Evolutionary conservation across 129 eudicot genomes (phyloP), one percentile per base, ranked within the genome.

Genomic region (Centrapalus pauciflorus): DNA sequence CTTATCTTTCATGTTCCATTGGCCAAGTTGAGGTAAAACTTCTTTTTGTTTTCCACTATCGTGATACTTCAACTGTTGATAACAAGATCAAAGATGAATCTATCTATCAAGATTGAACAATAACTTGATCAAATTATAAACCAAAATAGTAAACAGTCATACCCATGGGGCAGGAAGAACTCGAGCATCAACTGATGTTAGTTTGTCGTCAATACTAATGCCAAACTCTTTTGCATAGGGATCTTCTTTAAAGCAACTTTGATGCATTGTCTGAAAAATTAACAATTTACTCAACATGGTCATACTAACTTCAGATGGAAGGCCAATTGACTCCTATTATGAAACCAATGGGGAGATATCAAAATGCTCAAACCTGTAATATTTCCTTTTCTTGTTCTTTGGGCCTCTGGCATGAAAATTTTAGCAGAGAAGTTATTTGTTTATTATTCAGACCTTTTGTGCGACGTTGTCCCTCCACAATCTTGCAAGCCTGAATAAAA

Each of bases 91-190:
- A 27, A 24, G 4, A 25, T 67, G 51, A 59, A 61, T 27, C 0
- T 37, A 23, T 13, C 61, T 21, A 49, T 20, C 7, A 61, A 29
- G 30, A 61, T 4, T n/a, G 21, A 33, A 21, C n/a, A 48, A 33
- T 13, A 13, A 51, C 57, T 24, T 26, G 1, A 64, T 38, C 26
- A 56, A 58, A 67, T 19, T 25, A n/a, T 28, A 49, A 55, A 55
- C 4, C 2, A 65, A 61, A 35, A 20, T 32, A 24, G 11, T 13
- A 35, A 19, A 27, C 5, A 49, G 24, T 5, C 34, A 14, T 75
- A 87, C 95, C 95, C 95, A 81, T 30, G 95, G 95, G 32, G 95
- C 87, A 34, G 95, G 95, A 73, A 87, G 88, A 63, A 87, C 84
- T 29, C 95, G 87, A 54, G 90, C 95, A 27, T 87, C 95, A 30